These are phyloP conservation scores for Litsea cubeba DNA, from an alignment of 164 flowering plant genomes.

Conservation along the genomic window DNA sequence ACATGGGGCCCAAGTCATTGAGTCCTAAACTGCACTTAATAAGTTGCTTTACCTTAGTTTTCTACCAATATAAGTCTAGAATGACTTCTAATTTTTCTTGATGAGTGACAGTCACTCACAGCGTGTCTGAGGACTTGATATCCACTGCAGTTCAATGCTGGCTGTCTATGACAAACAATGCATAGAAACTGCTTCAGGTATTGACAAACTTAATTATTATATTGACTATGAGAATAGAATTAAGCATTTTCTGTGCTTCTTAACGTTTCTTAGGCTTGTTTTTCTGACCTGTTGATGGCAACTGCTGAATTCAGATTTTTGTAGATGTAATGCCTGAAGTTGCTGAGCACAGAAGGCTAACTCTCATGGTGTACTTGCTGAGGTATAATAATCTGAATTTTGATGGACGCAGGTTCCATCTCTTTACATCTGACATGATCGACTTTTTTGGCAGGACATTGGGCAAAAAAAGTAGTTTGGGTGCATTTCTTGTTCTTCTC, in stretches of 20 bases:
- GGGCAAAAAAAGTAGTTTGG: slow-evolving; percentile 57
- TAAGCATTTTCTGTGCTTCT: not conserved
- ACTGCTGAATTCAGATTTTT: slow-evolving; percentile 49
- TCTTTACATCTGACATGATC: not conserved
- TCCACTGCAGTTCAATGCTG: slow-evolving; percentile 72
- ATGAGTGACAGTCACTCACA: slow-evolving; percentile 66
- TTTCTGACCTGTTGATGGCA: not conserved
- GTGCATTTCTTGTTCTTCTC: slow-evolving; percentile 64
- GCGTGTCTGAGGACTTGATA: slow-evolving; percentile 72
- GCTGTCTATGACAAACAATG: slow-evolving; percentile 42
- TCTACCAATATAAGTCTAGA: not conserved
- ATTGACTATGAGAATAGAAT: not conserved
- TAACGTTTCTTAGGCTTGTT: not conserved
- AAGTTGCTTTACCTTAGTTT: not conserved
- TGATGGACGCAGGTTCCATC: not conserved
- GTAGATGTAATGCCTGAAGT: slow-evolving; percentile 61
- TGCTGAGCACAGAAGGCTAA: slow-evolving; percentile 64
- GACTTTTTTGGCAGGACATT: slow-evolving; percentile 43
- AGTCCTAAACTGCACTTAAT: not conserved
- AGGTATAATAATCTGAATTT: slow-evolving; percentile 39
- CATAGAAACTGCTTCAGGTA: slow-evolving; percentile 67
- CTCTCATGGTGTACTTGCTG: slow-evolving; percentile 46
- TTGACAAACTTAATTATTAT: not conserved
- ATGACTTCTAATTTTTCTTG: not conserved
- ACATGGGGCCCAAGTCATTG: not conserved